A percentile compares a stretch with the other conserved stretches of the same genome.
These are phyloP conservation scores for Penicillium sp. DNA, from an alignment of 2,329 filamentous ascomycete species.

Conservation along the genomic window DNA sequence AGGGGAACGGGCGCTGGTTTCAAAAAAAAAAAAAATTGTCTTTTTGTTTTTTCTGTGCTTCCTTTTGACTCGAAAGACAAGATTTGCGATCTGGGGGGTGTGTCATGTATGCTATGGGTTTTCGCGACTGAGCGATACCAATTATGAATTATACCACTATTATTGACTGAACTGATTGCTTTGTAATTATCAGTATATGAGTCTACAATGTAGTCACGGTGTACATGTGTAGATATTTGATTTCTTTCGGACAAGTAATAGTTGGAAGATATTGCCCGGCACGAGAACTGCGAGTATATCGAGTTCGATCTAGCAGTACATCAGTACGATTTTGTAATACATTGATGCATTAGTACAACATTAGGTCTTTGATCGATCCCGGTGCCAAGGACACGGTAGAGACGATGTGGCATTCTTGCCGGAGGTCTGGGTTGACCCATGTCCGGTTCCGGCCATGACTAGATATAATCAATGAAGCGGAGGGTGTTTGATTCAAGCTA, in stretches of 20 bases:
- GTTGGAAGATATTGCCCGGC: not conserved
- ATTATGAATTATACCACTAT: slow-evolving; percentile 6
- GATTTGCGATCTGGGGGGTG: slow-evolving; percentile 4
- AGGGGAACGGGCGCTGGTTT: not conserved
- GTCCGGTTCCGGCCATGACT: not conserved
- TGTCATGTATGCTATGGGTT: slow-evolving; percentile 6
- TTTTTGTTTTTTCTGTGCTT: not conserved
- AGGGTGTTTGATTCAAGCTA: not conserved
- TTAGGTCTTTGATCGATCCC: not conserved
- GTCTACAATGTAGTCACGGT: not conserved
- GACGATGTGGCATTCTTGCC: not conserved
- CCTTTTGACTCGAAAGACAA: slow-evolving; percentile 3
- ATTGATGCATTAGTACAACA: not conserved
- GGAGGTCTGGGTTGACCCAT: not conserved
- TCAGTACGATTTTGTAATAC: not conserved
- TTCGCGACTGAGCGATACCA: not conserved
- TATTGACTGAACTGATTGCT: not conserved
- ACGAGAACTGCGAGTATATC: not conserved
- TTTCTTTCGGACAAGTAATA: not conserved
- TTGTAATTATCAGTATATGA: not conserved
- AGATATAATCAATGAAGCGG: not conserved
- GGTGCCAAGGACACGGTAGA: not conserved
- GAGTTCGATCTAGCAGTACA: not conserved
- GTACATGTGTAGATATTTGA: not conserved
- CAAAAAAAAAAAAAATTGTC: slow-evolving; percentile 3